Conservation (phyloP, 768 basidiomycete genomes). For the Phanerodontia chrysosporium region DNA sequence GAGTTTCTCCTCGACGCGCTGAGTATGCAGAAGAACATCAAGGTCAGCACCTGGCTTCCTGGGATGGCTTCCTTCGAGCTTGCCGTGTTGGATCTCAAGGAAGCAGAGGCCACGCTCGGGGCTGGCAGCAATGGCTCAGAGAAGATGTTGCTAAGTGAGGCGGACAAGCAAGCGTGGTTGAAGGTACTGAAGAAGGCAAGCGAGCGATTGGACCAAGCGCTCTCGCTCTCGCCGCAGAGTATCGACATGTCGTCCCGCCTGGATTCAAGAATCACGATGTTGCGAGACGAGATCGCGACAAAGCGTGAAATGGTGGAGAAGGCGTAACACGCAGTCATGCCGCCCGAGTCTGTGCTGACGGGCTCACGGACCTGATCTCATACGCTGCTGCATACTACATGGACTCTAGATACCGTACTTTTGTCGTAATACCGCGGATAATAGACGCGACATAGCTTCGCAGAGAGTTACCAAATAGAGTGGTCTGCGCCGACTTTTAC, state of each 20-base stretch:
- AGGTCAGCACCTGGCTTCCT: slow-evolving; percentile 63
- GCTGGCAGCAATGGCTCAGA: slow-evolving; percentile 3
- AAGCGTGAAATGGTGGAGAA: slow-evolving; percentile 49
- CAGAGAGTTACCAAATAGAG: background rate
- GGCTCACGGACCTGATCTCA: background rate
- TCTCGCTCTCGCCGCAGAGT: slow-evolving; percentile 42
- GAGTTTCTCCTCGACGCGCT: slow-evolving; percentile 50
- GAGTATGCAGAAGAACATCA: slow-evolving; percentile 33
- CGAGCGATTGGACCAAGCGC: slow-evolving; percentile 48
- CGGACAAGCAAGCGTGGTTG: slow-evolving; percentile 38
- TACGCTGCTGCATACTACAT: background rate
- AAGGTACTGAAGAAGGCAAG: slow-evolving; percentile 43
- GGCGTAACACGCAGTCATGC: slow-evolving; percentile 1
- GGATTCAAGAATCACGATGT: slow-evolving; percentile 66
- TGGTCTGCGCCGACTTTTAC: slow-evolving; percentile 5
- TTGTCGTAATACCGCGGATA: background rate
- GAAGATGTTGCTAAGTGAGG: background rate
- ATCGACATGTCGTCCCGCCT: slow-evolving; percentile 65
- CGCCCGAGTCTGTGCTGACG: background rate
- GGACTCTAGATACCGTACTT: background rate
- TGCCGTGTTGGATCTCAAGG: slow-evolving; percentile 65
- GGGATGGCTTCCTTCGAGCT: slow-evolving; percentile 67
- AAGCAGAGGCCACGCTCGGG: slow-evolving; percentile 35
- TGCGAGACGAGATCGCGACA: slow-evolving; percentile 61
- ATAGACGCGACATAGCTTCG: background rate